These are phyloP conservation scores for Linum lewisii DNA, from an alignment of 345 rosid species.

Conservation along the genomic window DNA sequence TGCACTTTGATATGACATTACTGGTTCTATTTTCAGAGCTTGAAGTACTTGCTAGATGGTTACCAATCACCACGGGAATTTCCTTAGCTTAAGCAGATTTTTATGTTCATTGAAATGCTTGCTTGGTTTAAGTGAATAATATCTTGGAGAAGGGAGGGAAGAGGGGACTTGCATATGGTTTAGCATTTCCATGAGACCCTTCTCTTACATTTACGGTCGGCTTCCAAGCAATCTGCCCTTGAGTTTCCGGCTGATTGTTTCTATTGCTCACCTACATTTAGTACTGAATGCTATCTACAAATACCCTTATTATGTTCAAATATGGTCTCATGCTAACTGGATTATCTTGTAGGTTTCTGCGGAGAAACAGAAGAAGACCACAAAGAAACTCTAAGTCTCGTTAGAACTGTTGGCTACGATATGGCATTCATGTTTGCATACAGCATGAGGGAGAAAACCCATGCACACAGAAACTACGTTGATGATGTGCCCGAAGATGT, in stretches of 20 bases:
- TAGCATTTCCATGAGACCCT: conserved; percentile 31
- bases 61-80: no score
- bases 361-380: conserved; percentile 95
- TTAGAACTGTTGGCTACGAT: conserved; percentile 66
- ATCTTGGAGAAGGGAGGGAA: conserved; percentile 29
- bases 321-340: neutral
- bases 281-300: no score
- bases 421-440: conserved; percentile 99
- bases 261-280: conserved; percentile 5
- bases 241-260: conserved; percentile 25
- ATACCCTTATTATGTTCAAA: neutral
- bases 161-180: conserved; percentile 28
- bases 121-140: neutral
- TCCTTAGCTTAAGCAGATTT: neutral
- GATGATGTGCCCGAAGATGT: conserved; percentile 80
- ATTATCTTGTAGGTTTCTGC: conserved; percentile 56
- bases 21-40: no score
- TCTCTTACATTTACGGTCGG: conserved; percentile 34
- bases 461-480: conserved; percentile 65
- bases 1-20: conserved; percentile 6
- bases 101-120: neutral
- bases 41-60: no score
- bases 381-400: conserved; percentile 54
- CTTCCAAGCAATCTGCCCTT: conserved; percentile 37
- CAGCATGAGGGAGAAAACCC: conserved; percentile 92